These are phyloP conservation scores for Periconia digitata DNA, from an alignment of 2,329 filamentous ascomycete genomes.

Conservation along the genomic window DNA sequence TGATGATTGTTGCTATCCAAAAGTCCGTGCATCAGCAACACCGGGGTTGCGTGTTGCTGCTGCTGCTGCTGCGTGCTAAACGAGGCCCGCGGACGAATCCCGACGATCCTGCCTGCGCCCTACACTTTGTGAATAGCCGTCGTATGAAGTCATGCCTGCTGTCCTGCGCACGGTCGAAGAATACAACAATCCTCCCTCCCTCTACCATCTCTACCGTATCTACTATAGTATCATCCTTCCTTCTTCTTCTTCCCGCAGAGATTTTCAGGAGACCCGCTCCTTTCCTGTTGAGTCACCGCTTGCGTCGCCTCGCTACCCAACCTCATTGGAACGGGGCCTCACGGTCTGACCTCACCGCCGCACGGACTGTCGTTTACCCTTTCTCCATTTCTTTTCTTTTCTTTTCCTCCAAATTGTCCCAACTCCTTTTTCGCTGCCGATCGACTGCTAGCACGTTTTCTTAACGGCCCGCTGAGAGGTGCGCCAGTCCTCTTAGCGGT, in stretches of 20 bases:
- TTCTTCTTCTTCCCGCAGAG: background rate
- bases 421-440: background rate
- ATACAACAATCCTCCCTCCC: background rate
- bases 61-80: background rate
- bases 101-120: slow-evolving; percentile 23
- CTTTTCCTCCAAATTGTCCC: no score
- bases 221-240: background rate
- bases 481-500: slow-evolving; percentile 16
- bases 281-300: background rate
- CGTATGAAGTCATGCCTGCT: slow-evolving; percentile 7
- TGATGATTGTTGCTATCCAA: no score
- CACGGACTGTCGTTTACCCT: background rate
- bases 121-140: slow-evolving; percentile 18
- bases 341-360: slow-evolving; percentile 9
- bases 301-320: background rate
- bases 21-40: no score
- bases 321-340: slow-evolving; percentile 10
- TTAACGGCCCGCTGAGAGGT: slow-evolving; percentile 14
- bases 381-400: background rate
- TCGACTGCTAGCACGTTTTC: slow-evolving; percentile 13
- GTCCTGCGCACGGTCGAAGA: background rate
- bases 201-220: background rate
- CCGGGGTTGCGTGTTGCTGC: slow-evolving; percentile 8
- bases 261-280: background rate
- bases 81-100: slow-evolving; percentile 13